These are phyloP conservation scores for Cyberlindnera mrakii DNA, from an alignment of 805 yeast genomes.

Conservation along the genomic window DNA sequence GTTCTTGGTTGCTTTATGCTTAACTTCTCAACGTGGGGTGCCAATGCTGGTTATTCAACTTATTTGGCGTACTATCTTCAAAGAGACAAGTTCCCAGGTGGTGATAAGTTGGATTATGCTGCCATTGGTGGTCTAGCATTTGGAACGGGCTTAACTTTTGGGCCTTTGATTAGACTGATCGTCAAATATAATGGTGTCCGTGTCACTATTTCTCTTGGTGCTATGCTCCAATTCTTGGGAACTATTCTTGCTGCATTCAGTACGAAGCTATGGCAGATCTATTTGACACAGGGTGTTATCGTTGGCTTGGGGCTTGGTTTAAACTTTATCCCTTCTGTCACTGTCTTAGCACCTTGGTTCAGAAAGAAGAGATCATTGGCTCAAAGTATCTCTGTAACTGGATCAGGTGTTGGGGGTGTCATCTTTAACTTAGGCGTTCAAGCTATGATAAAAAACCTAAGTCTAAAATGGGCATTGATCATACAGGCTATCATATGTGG, in stretches of 20 bases:
- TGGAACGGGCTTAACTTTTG: slow-evolving; percentile 45
- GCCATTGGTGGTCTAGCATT: slow-evolving; percentile 65
- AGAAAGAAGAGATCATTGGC: slow-evolving; percentile 50
- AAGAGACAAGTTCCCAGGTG: slow-evolving; percentile 42
- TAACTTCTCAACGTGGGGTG: slow-evolving; percentile 24
- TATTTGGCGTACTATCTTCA: slow-evolving; percentile 55
- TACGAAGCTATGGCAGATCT: slow-evolving; percentile 56
- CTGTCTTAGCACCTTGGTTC: slow-evolving; percentile 68
- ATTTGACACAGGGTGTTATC: slow-evolving; percentile 60
- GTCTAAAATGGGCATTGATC: slow-evolving; percentile 30
- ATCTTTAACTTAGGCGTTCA: slow-evolving; percentile 33
- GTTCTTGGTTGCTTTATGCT: slow-evolving; percentile 18
- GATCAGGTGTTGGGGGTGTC: slow-evolving; percentile 40
- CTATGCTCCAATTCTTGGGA: slow-evolving; percentile 45
- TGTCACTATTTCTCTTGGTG: slow-evolving; percentile 42
- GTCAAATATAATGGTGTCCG: slow-evolving; percentile 31
- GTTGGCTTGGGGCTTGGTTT: slow-evolving; percentile 48
- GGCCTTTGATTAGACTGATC: slow-evolving; percentile 42
- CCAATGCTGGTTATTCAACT: slow-evolving; percentile 41
- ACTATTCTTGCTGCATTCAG: slow-evolving; percentile 56
- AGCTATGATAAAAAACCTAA: slow-evolving; percentile 25
- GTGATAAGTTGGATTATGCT: slow-evolving; percentile 54
- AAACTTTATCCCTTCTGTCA: slow-evolving; percentile 50
- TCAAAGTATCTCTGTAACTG: slow-evolving; percentile 31
- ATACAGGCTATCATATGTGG: slow-evolving; percentile 34